These are phyloP conservation scores for Histomonas meleagridis DNA, from an alignment of 208 protist species.

Conservation along the genomic window DNA sequence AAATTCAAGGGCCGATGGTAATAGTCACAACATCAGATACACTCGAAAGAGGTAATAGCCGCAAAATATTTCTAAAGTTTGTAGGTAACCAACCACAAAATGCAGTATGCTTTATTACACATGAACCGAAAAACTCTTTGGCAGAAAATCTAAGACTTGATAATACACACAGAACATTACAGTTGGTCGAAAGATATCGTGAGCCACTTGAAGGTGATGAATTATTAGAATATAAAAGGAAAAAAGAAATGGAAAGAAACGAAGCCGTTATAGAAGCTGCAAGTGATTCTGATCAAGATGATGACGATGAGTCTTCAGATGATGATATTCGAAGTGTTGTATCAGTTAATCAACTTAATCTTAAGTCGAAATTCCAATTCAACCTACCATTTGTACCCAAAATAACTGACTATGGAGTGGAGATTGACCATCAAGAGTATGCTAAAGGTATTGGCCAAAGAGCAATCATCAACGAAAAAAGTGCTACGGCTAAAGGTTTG, in stretches of 20 bases:
- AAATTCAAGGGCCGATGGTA: neutral
- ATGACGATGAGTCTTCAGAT: neutral
- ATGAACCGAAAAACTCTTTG: neutral
- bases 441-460: neutral
- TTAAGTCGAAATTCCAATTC: neutral
- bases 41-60: neutral
- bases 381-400: neutral
- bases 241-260: neutral
- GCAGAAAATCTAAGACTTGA: neutral
- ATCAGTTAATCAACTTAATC: neutral
- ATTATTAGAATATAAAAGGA: neutral
- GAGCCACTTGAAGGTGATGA: neutral
- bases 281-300: neutral
- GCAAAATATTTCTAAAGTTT: neutral
- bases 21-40: neutral
- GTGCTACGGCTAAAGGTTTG: too few species aligned
- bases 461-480: neutral
- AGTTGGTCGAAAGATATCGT: neutral
- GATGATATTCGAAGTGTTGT: neutral
- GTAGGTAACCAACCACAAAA: neutral
- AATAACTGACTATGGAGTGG: neutral
- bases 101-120: neutral
- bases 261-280: neutral
- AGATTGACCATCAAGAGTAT: neutral
- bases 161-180: neutral